Percentiles rank a stretch among this genome's conserved stretches.
Conservation (phyloP, 805 yeast species). For the Saccharomycopsis olivae region DNA sequence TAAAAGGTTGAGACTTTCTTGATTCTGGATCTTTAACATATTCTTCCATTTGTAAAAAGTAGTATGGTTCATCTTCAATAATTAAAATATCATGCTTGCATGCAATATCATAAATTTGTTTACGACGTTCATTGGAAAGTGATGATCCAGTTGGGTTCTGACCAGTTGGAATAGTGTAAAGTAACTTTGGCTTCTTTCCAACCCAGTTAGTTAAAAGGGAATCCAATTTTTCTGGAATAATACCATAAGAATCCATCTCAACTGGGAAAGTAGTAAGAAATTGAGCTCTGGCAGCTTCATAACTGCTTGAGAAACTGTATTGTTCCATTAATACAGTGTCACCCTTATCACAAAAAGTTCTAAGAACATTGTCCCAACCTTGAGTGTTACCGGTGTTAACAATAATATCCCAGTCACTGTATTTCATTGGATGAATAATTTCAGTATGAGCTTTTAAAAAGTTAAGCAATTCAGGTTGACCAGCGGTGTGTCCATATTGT, state of each 20-base stretch:
- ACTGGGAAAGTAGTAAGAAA: constrained; percentile 63
- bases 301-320: constrained; percentile 71
- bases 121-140: constrained; percentile 66
- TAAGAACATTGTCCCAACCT: constrained; percentile 72
- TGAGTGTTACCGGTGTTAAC: constrained; percentile 83
- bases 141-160: constrained; percentile 97
- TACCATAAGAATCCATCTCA: constrained; percentile 69
- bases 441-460: constrained; percentile 73
- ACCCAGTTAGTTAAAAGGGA: constrained; percentile 59
- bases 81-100: constrained; percentile 78
- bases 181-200: constrained; percentile 64
- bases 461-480: constrained; percentile 57
- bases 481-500: constrained; percentile 84
- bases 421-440: constrained; percentile 33
- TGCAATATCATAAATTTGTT: constrained; percentile 63
- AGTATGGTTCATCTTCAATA: constrained; percentile 95
- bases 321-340: constrained; percentile 81
- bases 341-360: constrained; percentile 68
- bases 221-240: constrained; percentile 62
- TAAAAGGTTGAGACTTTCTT: constrained; percentile 24
- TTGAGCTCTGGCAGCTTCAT: constrained; percentile 69
- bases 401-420: constrained; percentile 63
- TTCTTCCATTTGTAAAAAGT: constrained; percentile 85
- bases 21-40: constrained; percentile 41
- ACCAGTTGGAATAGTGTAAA: constrained; percentile 91